Evolutionary conservation across 257 asterid species (phyloP), one percentile per base, ranked within the genome.

Genomic region (Cinchona pubescens): DNA sequence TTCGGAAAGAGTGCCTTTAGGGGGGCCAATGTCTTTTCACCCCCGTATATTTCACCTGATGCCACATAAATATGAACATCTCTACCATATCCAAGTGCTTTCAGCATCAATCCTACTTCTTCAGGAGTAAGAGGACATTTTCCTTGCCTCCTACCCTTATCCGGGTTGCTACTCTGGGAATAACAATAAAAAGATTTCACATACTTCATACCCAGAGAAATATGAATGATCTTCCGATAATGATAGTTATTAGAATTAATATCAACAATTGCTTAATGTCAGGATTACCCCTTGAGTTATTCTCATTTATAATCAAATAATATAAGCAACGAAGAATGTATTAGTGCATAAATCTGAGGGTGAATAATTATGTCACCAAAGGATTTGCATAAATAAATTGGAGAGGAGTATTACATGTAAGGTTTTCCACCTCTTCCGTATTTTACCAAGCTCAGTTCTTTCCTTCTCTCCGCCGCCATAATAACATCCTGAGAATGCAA

Each of bases 401-500:
- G 8, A 64, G 38, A 42, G 56, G 23, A 73, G 80, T 76, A 91
- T 90, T 89, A 95, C 99, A 79, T 91, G 99, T 77, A 95, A 82
- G 34, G 98, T 95, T 85, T 92, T 92, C 98, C 99, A 92, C 74
- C 98, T 86, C 85, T 87, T 89, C 68, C 99, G 82, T 82, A 95
- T 92, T 79, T 92, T 91, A 73, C 90, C 90, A 84, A 95, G 86
- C 71, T 91, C 99, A 75, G 66, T 83, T 85, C 90, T 90, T 86
- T 95, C 99, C 87, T 92, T 88, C 74, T 95, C 93, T 75, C 99
- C 98, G 75, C 99, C 98, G 79, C 98, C 99, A 61, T 90, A 92
- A 81, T 92, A 95, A 75, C 99, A 95, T 83, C 99, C 97, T 40
- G 99, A 92, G 90, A 95, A 95, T 72, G 99, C 99, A 84, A 95